Evolutionary conservation across 495 filamentous ascomycete species (phyloP).

Genomic region (Penicillium antarcticum): DNA sequence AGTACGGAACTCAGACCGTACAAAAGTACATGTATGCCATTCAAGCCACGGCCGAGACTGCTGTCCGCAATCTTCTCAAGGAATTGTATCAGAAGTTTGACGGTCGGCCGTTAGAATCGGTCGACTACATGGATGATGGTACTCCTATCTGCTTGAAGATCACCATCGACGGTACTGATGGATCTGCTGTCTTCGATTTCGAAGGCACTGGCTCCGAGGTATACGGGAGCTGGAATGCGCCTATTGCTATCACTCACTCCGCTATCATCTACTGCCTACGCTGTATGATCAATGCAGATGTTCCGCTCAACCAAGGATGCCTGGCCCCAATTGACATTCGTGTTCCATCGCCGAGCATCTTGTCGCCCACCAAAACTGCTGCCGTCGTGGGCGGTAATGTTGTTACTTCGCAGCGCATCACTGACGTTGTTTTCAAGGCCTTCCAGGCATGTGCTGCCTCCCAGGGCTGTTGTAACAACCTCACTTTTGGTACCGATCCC

Average conservation of each 20-base stretch:
- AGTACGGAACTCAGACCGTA: conserved; percentile 88
- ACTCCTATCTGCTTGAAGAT: conserved; percentile 83
- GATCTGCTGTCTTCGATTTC: conserved; percentile 93
- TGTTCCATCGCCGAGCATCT: conserved; percentile 77
- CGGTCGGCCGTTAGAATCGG: conserved; percentile 74
- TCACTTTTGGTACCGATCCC: conserved; percentile 46
- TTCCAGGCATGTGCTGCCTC: conserved; percentile 88
- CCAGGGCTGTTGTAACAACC: conserved; percentile 92
- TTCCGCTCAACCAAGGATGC: conserved; percentile 96
- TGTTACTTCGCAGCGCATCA: conserved; percentile 85
- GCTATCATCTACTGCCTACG: conserved; percentile 97
- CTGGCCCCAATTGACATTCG: conserved; percentile 81
- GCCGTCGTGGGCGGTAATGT: conserved; percentile 97
- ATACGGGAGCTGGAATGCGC: conserved; percentile 93
- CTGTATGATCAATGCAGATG: conserved; percentile 88
- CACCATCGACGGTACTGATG: conserved; percentile 77
- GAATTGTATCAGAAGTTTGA: conserved; percentile 71
- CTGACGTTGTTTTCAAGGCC: conserved; percentile 88
- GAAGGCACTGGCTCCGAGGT: conserved; percentile 81
- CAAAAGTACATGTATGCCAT: conserved; percentile 96
- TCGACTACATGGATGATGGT: conserved; percentile 97
- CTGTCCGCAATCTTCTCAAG: conserved; percentile 83
- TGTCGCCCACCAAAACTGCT: conserved; percentile 81
- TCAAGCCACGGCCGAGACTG: conserved; percentile 85
- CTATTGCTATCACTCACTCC: conserved; percentile 87